Percentiles rank a stretch among this genome's conserved stretches.
Conservation (phyloP, 75 land plant species). For the Pinus albicaulis region DNA sequence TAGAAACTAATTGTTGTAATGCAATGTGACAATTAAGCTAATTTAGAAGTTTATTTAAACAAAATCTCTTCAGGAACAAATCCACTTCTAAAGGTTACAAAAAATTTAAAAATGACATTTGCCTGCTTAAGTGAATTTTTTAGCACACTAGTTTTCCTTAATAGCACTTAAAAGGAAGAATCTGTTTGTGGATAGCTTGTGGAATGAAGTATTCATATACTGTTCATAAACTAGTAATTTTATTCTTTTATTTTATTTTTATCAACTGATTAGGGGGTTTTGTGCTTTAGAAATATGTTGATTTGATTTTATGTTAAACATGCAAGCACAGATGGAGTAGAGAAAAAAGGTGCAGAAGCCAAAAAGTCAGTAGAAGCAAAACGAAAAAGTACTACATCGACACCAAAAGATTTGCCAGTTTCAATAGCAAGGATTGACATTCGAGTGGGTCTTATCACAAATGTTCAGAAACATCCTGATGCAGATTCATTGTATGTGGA, state of each 20-base stretch:
- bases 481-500: constrained; percentile 97
- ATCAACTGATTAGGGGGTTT: background rate
- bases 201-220: background rate
- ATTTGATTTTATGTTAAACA: background rate
- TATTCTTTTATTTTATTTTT: background rate
- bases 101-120: background rate
- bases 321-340: constrained; percentile 19
- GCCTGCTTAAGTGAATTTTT: background rate
- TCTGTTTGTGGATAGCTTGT: background rate
- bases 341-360: constrained; percentile 19
- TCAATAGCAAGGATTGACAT: constrained; percentile 80
- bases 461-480: constrained; percentile 89
- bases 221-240: background rate
- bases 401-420: constrained; percentile 39
- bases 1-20: no score
- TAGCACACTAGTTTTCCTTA: background rate
- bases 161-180: background rate
- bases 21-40: no score
- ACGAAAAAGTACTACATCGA: constrained; percentile 24
- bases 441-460: constrained; percentile 82
- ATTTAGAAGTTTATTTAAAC: no score
- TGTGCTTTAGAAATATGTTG: background rate
- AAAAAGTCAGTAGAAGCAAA: constrained; percentile 33
- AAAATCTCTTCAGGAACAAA: no score
- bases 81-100: no score